Base-by-base conservation (phyloP, 2,329 filamentous ascomycete genomes). In the Alternaria sp. region DNA sequence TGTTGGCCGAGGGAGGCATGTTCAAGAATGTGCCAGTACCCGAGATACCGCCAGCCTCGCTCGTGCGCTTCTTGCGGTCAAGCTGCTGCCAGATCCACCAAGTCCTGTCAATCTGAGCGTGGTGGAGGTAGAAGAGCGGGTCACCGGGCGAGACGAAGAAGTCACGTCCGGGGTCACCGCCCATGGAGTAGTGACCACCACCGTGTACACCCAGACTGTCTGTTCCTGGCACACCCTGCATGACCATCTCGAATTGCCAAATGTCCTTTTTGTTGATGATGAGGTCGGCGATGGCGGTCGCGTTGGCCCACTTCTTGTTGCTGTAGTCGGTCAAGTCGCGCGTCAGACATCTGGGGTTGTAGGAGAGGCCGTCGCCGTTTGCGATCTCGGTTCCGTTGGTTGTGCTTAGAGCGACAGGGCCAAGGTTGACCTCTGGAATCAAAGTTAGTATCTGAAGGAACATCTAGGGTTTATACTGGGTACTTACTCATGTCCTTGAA, bases 1-100 rank as follows among this genome's bases (percentile, higher is more conserved):
- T 83, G 56, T 83, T 79, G 1, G 80, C 58, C 15, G 81, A 82
- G 4, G 81, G 74, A 4, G 83, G 83, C 1, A 58, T 49, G 59
- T 84, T 81, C 51, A 83, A 70, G 40, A 85, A 82, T 0, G 83
- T 85, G 10, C 72, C 78, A 2, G 83, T 85, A 5, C 84, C 84
- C 1, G 73, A 73, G 59, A 85, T 81, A 7, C 72, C 74, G 15
- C 62, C 36, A 40, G 36, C 40, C 3, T 61, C 66, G 17, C 70
- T 63, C 1, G 62, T 69, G 25, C 83, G 75, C 5, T 75, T 76
- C 61, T 74, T 69, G 44, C 74, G 68, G 58, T 85, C 79, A 19
- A 82, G 68, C 57, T 82, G 83, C 46, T 75, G 71, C 73, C 73
- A 74, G 19, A 70, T 72, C 67, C 81, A 83, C 79, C 80, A 85